phyloP scores from a whole-genome alignment of 2,329 filamentous ascomycete genomes.

The Pseudopyricularia cyperi region DNA sequence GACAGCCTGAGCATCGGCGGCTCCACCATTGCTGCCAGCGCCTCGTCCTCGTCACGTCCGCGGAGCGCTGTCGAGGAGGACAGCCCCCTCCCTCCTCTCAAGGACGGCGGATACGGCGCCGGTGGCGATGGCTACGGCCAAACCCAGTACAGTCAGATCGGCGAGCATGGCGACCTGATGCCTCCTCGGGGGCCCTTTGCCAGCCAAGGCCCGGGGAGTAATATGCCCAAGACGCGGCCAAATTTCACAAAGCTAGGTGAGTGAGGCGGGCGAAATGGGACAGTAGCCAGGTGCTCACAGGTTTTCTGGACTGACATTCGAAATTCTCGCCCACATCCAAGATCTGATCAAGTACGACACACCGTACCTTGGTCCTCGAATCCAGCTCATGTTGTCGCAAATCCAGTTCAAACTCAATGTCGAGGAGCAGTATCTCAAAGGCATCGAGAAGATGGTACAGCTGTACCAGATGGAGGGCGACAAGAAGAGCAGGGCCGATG shows the following conservation, averaged over 20 bases:
- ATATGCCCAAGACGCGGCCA: constrained; percentile 60
- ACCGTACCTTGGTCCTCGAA: constrained; percentile 85
- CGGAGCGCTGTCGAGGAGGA: constrained; percentile 30
- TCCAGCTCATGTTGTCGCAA: constrained; percentile 97
- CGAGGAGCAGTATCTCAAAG: constrained; percentile 97
- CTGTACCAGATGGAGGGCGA: constrained; percentile 96
- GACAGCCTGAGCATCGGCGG: constrained; percentile 49
- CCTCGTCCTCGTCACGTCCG: constrained; percentile 24
- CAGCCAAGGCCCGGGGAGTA: constrained; percentile 53
- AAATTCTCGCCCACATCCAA: constrained; percentile 21
- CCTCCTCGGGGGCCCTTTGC: constrained; percentile 70
- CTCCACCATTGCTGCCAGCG: constrained; percentile 24
- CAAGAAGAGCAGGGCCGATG: constrained; percentile 87
- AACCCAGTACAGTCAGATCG: constrained; percentile 41
- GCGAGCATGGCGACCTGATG: constrained; percentile 61
- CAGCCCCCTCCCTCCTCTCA: constrained; percentile 57
- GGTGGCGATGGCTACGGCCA: constrained; percentile 46
- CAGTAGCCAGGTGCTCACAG: not conserved
- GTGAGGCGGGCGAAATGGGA: constrained; percentile 14
- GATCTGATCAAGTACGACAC: constrained; percentile 99
- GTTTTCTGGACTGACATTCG: not conserved
- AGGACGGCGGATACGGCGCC: constrained; percentile 36
- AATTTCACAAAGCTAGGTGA: constrained; percentile 95
- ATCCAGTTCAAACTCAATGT: constrained; percentile 98
- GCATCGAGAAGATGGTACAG: constrained; percentile 98